Conservation (phyloP, 108 stramenopile genomes). For the Nannochloropsis salina region DNA sequence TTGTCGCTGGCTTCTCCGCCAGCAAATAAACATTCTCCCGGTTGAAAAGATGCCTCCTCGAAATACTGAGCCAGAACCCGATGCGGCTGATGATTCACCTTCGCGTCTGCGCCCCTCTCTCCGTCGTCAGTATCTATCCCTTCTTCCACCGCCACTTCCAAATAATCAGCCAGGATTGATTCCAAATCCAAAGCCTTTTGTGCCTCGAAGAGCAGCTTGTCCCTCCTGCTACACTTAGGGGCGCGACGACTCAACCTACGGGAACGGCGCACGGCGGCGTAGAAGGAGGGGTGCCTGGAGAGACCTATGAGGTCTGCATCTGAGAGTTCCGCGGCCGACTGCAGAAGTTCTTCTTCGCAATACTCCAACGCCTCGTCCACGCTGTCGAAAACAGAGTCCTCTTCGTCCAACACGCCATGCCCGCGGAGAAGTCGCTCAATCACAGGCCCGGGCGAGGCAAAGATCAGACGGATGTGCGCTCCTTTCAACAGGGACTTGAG, state of each 20-base stretch:
- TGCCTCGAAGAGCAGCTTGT: conserved; percentile 29
- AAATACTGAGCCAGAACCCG: conserved; percentile 36
- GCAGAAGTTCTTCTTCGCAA: conserved; percentile 50
- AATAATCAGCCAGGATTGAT: conserved; percentile 47
- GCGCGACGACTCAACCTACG: conserved; percentile 27
- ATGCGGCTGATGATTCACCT: conserved; percentile 23
- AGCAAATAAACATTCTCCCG: conserved; percentile 18
- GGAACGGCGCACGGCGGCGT: neutral
- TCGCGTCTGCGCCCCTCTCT: neutral
- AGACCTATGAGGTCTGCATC: neutral
- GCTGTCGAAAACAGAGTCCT: conserved; percentile 45
- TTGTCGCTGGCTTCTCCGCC: conserved; percentile 22
- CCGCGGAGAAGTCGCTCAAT: conserved; percentile 41
- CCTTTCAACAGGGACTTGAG: conserved; percentile 40
- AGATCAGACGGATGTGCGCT: conserved; percentile 39
- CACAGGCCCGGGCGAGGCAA: conserved; percentile 30
- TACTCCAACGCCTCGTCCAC: conserved; percentile 52
- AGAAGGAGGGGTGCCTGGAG: neutral
- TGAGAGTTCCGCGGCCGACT: neutral
- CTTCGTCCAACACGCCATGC: conserved; percentile 44
- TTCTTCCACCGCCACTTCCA: conserved; percentile 36
- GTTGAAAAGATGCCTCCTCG: conserved; percentile 22
- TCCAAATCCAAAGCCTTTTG: conserved; percentile 30
- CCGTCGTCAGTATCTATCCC: conserved; percentile 7
- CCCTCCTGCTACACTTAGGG: conserved; percentile 22